phyloP scores from a whole-genome alignment of 768 basidiomycete genomes.

The Lactarius pseudohatsudake region DNA sequence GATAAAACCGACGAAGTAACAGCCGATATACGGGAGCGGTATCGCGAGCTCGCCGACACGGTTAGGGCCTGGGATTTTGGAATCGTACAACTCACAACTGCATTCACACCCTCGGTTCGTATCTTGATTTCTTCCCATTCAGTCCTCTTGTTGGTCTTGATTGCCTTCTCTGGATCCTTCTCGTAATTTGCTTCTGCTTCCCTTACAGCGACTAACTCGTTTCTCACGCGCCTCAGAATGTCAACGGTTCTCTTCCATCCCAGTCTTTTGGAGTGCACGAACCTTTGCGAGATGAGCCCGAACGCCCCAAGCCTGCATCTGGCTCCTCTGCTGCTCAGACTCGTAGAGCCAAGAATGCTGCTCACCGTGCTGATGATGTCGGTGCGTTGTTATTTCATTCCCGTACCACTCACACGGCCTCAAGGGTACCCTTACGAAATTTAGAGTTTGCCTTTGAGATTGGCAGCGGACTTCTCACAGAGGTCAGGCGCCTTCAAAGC shows the following conservation, averaged over 20 bases:
- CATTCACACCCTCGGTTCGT: conserved; percentile 66
- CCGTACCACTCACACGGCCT: neutral
- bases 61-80: conserved; percentile 76
- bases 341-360: conserved; percentile 87
- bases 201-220: conserved; percentile 17
- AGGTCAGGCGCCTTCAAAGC: conserved; percentile 88
- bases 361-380: conserved; percentile 86
- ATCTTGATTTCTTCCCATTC: conserved; percentile 2
- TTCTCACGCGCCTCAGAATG: conserved; percentile 15
- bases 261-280: conserved; percentile 38
- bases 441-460: conserved; percentile 98
- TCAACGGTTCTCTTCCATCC: conserved; percentile 37
- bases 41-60: conserved; percentile 74
- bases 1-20: conserved; percentile 66
- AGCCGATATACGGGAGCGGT: conserved; percentile 65
- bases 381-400: conserved; percentile 48
- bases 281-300: conserved; percentile 57
- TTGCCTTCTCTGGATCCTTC: conserved; percentile 23
- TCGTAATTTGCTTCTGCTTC: conserved; percentile 22
- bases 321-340: conserved; percentile 83
- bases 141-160: conserved; percentile 26
- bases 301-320: conserved; percentile 57
- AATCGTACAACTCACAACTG: conserved; percentile 71
- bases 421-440: conserved; percentile 23
- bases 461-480: conserved; percentile 85